phyloP scores from a whole-genome alignment of 768 basidiomycete species.

The button mushroom (Agaricus bisporus) region DNA sequence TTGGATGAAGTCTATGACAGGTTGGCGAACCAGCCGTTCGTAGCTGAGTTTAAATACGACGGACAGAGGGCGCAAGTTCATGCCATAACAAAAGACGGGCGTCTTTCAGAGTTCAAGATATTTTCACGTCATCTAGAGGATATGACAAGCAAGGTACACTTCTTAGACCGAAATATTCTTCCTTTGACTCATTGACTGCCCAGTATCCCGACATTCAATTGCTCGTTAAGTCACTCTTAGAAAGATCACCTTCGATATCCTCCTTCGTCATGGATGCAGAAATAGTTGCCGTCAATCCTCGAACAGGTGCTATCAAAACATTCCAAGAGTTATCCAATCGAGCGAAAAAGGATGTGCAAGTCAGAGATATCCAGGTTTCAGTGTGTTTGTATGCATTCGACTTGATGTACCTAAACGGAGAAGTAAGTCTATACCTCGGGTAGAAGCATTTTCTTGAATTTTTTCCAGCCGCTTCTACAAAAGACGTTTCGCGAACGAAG shows the following conservation, averaged over 20 bases:
- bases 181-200: not conserved
- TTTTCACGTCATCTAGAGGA: constrained; percentile 90
- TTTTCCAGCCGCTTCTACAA: constrained; percentile 54
- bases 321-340: constrained; percentile 88
- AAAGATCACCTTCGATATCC: constrained; percentile 29
- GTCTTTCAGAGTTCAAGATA: constrained; percentile 42
- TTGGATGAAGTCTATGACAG: constrained; percentile 78
- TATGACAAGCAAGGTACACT: constrained; percentile 77
- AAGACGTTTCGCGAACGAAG: constrained; percentile 69
- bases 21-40: constrained; percentile 59
- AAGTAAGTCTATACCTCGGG: constrained; percentile 39
- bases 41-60: constrained; percentile 90
- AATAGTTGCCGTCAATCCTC: constrained; percentile 75
- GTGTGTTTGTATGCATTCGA: constrained; percentile 90
- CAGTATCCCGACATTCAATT: constrained; percentile 80
- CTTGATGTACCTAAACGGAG: constrained; percentile 77
- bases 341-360: constrained; percentile 74
- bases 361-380: constrained; percentile 67
- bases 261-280: constrained; percentile 85
- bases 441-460: constrained; percentile 5
- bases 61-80: constrained; percentile 85
- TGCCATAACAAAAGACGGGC: constrained; percentile 29
- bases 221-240: constrained; percentile 48
- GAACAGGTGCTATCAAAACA: constrained; percentile 55
- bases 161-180: not conserved